phyloP scores from a whole-genome alignment of 148 eudicot species.

The Cornus controversa region DNA sequence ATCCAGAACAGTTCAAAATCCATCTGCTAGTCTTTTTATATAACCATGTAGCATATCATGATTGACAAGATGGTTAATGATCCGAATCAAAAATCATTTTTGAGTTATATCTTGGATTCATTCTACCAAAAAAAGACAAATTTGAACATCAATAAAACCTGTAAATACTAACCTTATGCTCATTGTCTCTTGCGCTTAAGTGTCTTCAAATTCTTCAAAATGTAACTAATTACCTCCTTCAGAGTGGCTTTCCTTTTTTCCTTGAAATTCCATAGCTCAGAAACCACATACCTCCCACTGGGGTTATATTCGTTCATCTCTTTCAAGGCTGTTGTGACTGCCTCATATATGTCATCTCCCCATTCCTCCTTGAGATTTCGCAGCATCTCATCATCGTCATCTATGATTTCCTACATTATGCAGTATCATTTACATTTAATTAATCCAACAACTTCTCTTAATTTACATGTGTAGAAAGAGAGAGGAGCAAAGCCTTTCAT shows the following conservation, averaged over 20 bases:
- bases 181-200: slow-evolving; percentile 43
- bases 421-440: slow-evolving; percentile 6
- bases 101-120: neutral
- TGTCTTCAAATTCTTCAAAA: slow-evolving; percentile 41
- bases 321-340: slow-evolving; percentile 49
- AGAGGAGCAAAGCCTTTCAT: neutral
- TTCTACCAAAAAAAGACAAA: neutral
- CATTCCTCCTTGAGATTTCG: slow-evolving; percentile 42
- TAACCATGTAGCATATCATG: too few species aligned
- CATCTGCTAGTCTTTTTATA: too few species aligned
- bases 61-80: too few species aligned
- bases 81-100: too few species aligned
- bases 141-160: neutral
- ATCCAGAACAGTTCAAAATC: too few species aligned
- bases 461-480: neutral
- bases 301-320: slow-evolving; percentile 72
- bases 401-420: slow-evolving; percentile 34
- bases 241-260: slow-evolving; percentile 67
- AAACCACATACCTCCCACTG: slow-evolving; percentile 61
- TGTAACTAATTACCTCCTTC: slow-evolving; percentile 63
- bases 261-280: slow-evolving; percentile 72
- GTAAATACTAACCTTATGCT: neutral
- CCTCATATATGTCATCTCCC: slow-evolving; percentile 47
- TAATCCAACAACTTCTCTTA: neutral
- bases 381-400: slow-evolving; percentile 56